These are phyloP conservation scores for Erysiphe neolycopersici DNA, from an alignment of 2,329 filamentous ascomycete genomes.

Conservation along the genomic window DNA sequence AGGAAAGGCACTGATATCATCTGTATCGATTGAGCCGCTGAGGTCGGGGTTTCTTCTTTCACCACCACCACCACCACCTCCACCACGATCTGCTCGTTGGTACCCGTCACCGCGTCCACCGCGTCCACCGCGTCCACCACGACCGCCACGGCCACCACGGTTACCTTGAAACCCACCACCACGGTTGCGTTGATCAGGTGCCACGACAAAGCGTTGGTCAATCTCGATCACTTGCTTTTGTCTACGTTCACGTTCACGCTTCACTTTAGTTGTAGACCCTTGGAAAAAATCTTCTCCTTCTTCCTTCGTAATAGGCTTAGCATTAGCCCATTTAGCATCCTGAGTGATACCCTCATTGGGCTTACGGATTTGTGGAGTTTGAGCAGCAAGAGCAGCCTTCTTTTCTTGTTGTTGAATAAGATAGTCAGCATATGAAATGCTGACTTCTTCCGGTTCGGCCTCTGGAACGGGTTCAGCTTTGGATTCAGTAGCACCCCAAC, in stretches of 20 bases:
- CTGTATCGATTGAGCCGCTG: constrained; percentile 19
- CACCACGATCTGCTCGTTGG: constrained; percentile 18
- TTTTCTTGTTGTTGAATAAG: constrained; percentile 51
- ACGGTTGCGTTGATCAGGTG: constrained; percentile 28
- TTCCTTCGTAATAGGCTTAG: constrained; percentile 42
- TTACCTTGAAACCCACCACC: constrained; percentile 14
- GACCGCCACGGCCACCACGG: constrained; percentile 20
- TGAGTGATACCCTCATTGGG: constrained; percentile 73
- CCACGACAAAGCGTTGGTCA: constrained; percentile 58
- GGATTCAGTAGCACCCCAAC: constrained; percentile 7
- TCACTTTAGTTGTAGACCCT: constrained; percentile 46
- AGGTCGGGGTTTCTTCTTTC: constrained; percentile 12
- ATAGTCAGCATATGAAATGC: constrained; percentile 75
- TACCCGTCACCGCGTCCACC: constrained; percentile 23
- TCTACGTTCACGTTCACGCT: constrained; percentile 73
- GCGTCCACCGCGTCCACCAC: constrained; percentile 21
- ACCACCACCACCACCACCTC: constrained; percentile 12
- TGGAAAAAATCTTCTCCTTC: constrained; percentile 52
- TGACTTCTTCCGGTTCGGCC: constrained; percentile 40
- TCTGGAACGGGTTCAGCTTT: constrained; percentile 16
- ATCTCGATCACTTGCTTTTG: constrained; percentile 76
- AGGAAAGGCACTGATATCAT: constrained; percentile 25
- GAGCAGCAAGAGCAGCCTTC: constrained; percentile 35
- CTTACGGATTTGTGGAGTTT: constrained; percentile 49
- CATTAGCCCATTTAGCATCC: constrained; percentile 80